Evolutionary conservation across 2,329 filamentous ascomycete genomes (phyloP).

Genomic region (Alternaria metachromatica): DNA sequence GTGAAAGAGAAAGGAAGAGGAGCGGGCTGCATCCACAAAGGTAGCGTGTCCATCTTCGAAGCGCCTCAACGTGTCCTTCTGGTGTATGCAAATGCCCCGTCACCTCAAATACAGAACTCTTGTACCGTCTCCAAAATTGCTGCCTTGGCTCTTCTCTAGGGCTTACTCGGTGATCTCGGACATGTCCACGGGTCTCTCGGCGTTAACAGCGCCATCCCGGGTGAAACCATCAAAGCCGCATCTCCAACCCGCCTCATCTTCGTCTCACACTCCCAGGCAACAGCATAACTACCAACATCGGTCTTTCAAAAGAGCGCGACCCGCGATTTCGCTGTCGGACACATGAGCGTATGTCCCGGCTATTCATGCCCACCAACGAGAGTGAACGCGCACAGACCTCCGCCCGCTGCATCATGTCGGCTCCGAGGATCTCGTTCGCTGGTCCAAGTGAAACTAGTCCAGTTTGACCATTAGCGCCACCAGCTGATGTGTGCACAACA

Average conservation of each 20-base stretch:
- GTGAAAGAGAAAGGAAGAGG: neutral
- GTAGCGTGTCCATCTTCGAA: constrained; percentile 2
- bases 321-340: neutral
- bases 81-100: neutral
- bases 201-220: neutral
- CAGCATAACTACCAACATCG: neutral
- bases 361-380: neutral
- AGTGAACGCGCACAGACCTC: neutral
- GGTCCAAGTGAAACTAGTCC: neutral
- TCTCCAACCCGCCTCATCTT: neutral
- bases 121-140: neutral
- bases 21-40: constrained; percentile 7
- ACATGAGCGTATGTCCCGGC: neutral
- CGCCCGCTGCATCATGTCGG: neutral
- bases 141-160: neutral
- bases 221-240: constrained; percentile 1
- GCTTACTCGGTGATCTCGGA: neutral
- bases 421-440: neutral
- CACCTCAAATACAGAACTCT: neutral
- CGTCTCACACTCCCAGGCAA: neutral
- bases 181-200: neutral
- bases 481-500: neutral
- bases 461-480: constrained; percentile 1
- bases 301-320: neutral
- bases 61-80: too few relatives aligned